These are phyloP conservation scores for Volutella citrinella DNA, from an alignment of 2,329 filamentous ascomycete species.

Conservation along the genomic window DNA sequence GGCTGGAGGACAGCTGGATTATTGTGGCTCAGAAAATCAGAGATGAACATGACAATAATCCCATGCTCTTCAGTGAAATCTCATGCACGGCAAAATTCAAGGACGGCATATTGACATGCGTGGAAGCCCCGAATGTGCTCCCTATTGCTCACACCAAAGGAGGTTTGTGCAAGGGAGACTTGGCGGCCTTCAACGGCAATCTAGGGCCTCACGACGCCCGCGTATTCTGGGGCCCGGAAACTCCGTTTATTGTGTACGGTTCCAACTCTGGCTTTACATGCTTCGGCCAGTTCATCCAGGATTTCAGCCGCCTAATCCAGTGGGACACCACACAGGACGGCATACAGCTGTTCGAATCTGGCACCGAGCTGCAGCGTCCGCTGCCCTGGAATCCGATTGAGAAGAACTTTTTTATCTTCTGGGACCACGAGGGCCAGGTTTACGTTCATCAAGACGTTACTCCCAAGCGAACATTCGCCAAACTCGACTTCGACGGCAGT, in stretches of 20 bases:
- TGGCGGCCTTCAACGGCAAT: slow-evolving; percentile 40
- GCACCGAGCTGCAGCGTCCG: slow-evolving; percentile 52
- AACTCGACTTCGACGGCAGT: slow-evolving; percentile 41
- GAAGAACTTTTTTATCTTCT: slow-evolving; percentile 64
- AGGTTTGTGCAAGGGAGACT: slow-evolving; percentile 42
- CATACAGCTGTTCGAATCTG: slow-evolving; percentile 35
- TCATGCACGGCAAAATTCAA: slow-evolving; percentile 49
- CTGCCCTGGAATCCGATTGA: slow-evolving; percentile 43
- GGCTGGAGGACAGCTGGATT: slow-evolving; percentile 43
- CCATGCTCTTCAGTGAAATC: slow-evolving; percentile 42
- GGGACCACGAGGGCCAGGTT: slow-evolving; percentile 44
- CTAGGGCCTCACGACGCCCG: slow-evolving; percentile 57
- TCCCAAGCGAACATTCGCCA: slow-evolving; percentile 48
- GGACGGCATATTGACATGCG: slow-evolving; percentile 39
- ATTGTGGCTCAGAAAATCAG: slow-evolving; percentile 47
- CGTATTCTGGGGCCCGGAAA: slow-evolving; percentile 51
- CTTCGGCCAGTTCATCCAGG: slow-evolving; percentile 55
- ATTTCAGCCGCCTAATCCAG: slow-evolving; percentile 48
- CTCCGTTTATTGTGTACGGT: slow-evolving; percentile 51
- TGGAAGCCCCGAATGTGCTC: slow-evolving; percentile 37
- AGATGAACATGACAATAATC: slow-evolving; percentile 19
- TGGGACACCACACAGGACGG: slow-evolving; percentile 32
- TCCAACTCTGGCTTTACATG: slow-evolving; percentile 54
- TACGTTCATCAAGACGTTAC: slow-evolving; percentile 53
- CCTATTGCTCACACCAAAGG: slow-evolving; percentile 44